Conservation (phyloP, 805 yeast genomes). For the Alloascoidea africana region DNA sequence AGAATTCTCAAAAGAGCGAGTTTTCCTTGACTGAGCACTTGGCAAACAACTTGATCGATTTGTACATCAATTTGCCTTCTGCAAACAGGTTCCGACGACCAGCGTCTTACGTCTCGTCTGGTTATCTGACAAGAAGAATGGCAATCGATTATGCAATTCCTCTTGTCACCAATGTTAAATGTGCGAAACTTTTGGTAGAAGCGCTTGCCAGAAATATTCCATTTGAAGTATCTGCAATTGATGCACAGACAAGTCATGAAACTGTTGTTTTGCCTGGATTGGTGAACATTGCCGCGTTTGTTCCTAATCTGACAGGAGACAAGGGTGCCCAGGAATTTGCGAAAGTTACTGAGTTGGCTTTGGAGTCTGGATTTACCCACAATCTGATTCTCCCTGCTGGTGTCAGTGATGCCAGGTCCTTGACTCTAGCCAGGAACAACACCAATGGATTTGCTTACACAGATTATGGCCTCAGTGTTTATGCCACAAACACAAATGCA, state of each 20-base stretch:
- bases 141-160: conserved; percentile 99
- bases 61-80: conserved; percentile 94
- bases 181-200: conserved; percentile 90
- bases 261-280: conserved; percentile 78
- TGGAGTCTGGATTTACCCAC: conserved; percentile 82
- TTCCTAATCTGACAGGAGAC: conserved; percentile 46
- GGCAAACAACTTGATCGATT: conserved; percentile 91
- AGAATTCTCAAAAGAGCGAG: conserved; percentile 72
- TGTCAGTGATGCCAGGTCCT: conserved; percentile 43
- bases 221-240: conserved; percentile 59
- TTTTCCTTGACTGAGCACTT: conserved; percentile 92
- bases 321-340: conserved; percentile 42
- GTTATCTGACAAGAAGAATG: conserved; percentile 98
- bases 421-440: conserved; percentile 45
- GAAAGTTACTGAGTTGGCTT: conserved; percentile 50
- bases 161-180: conserved; percentile 90
- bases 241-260: conserved; percentile 82
- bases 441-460: conserved; percentile 52
- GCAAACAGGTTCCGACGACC: conserved; percentile 97
- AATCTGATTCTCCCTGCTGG: conserved; percentile 68
- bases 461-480: conserved; percentile 70
- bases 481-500: conserved; percentile 64
- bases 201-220: conserved; percentile 55
- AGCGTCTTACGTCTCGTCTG: conserved; percentile 93
- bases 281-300: conserved; percentile 65